Conservation (phyloP, 345 rosid genomes). For the Eucalyptus microcorys region DNA sequence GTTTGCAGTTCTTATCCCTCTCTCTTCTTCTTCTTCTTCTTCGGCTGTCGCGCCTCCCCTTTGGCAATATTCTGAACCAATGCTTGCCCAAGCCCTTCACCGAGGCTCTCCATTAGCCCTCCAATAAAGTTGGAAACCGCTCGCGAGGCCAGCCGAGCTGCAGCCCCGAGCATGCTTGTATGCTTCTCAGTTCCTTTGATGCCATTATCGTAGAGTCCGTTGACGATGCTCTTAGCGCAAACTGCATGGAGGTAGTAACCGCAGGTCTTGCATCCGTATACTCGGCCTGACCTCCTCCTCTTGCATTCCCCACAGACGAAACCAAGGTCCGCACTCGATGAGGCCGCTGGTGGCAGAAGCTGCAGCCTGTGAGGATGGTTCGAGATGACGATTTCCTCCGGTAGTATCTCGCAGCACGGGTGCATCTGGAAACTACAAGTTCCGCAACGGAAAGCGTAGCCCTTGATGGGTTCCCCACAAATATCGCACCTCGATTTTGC, state of each 20-base stretch:
- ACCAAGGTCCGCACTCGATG: constrained; percentile 4
- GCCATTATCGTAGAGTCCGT: constrained; percentile 53
- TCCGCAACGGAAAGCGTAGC: constrained; percentile 57
- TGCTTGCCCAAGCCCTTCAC: constrained; percentile 72
- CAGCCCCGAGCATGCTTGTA: constrained; percentile 41
- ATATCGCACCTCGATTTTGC: constrained; percentile 58
- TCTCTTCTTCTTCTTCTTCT: neutral
- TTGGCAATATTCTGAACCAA: constrained; percentile 26
- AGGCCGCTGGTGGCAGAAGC: constrained; percentile 16
- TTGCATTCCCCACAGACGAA: constrained; percentile 59
- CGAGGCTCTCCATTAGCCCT: constrained; percentile 65
- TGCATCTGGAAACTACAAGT: constrained; percentile 73
- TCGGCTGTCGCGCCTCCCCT: constrained; percentile 18
- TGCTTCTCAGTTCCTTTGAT: constrained; percentile 26
- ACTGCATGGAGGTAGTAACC: constrained; percentile 72
- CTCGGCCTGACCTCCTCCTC: constrained; percentile 44
- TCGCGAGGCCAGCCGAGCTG: constrained; percentile 50
- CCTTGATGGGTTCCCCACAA: constrained; percentile 55
- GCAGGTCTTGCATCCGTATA: constrained; percentile 58
- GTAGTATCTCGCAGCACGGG: constrained; percentile 75
- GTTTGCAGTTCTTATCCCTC: neutral
- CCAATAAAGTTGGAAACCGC: constrained; percentile 57
- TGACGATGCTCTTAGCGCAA: constrained; percentile 66
- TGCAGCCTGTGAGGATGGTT: constrained; percentile 50
- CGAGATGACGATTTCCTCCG: constrained; percentile 30